Base-by-base conservation (phyloP, 768 basidiomycete genomes). In the Gloeostereum incarnatum region DNA sequence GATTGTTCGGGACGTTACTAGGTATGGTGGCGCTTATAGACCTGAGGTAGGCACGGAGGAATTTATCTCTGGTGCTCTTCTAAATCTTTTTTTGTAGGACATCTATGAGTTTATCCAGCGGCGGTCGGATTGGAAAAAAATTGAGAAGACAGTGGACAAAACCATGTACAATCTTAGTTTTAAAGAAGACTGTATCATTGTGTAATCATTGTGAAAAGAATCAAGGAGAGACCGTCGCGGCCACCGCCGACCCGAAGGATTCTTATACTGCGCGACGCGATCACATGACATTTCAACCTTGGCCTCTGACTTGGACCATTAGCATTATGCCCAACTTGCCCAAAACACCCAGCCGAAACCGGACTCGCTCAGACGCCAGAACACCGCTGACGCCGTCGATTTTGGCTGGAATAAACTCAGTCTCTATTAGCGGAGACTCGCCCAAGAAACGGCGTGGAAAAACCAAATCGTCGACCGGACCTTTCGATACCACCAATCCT, bases 71-170 rank as follows among this genome's bases (percentile, higher is more conserved):
- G 17, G 14, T 41, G 30, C 22, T 34, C 18, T 21, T 18, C n/a
- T 32, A 19, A 20, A 11, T 43, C n/a, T 16, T 26, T 22, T 40
- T 23, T n/a, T n/a, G n/a, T n/a, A n/a, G n/a, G n/a, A n/a, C n/a
- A n/a, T n/a, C 36, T 97, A 97, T 55, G 94, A 98, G 57, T 94
- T 97, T 50, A 87, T 97, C 50, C 89, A 92, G 54, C 68, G 93
- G 16, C 72, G 93, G 23, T 85, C 88, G 5, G 94, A 99, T 56
- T 98, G 94, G 94, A 94, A 96, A n/a, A 93, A 88, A 65, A 98
- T 98, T 43, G 93, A 98, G 57, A 94, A 90, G 60, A 81, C 76
- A 19, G 96, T 98, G 35, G 89, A 91, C 63, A 89, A 90, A 65
- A 79, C 88, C 35, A 91, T 92, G 88, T 92, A 91, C 60, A 90